Evolutionary conservation across 805 yeast species (phyloP).

Genomic region (Ogataea chonburiensis): DNA sequence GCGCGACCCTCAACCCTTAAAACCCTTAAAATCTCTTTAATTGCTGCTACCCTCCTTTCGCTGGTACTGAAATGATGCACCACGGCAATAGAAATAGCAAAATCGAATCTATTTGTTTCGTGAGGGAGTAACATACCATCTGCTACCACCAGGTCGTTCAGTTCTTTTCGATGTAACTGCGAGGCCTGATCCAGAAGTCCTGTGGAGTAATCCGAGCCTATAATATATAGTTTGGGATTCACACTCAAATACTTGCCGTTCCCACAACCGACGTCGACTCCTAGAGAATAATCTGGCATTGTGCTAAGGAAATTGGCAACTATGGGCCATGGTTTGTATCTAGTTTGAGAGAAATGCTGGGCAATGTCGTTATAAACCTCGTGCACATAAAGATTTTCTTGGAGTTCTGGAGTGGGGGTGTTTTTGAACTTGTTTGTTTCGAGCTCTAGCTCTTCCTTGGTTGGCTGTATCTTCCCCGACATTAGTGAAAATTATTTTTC

Average conservation of each 20-base stretch:
- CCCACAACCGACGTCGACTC: slow-evolving; percentile 96
- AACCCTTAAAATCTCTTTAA: slow-evolving; percentile 58
- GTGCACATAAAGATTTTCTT: slow-evolving; percentile 82
- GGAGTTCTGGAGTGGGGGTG: slow-evolving; percentile 44
- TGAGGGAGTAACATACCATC: slow-evolving; percentile 77
- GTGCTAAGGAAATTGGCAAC: slow-evolving; percentile 66
- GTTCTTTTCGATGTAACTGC: slow-evolving; percentile 32
- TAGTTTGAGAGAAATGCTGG: slow-evolving; percentile 84
- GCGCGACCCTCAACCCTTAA: slow-evolving; percentile 63
- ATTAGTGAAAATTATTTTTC: slow-evolving; percentile 11
- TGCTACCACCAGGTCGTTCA: slow-evolving; percentile 62
- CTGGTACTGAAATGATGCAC: slow-evolving; percentile 92
- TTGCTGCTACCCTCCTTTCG: slow-evolving; percentile 75
- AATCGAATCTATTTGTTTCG: slow-evolving; percentile 50
- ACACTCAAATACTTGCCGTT: slow-evolving; percentile 87
- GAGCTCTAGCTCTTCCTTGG: slow-evolving; percentile 27
- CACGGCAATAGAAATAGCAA: slow-evolving; percentile 94
- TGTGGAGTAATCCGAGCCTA: slow-evolving; percentile 75
- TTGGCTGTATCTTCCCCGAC: slow-evolving; percentile 34
- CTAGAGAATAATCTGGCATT: slow-evolving; percentile 57
- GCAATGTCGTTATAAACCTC: slow-evolving; percentile 93
- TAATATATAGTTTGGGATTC: slow-evolving; percentile 62
- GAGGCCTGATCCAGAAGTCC: slow-evolving; percentile 68
- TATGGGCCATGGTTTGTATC: slow-evolving; percentile 98
- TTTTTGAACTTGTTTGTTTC: slow-evolving; percentile 32